A percentile compares a stretch with the other conserved stretches of the same genome.
These are phyloP conservation scores for Picochlorum costavermella DNA, from an alignment of 139 green algal genomes.

Conservation along the genomic window DNA sequence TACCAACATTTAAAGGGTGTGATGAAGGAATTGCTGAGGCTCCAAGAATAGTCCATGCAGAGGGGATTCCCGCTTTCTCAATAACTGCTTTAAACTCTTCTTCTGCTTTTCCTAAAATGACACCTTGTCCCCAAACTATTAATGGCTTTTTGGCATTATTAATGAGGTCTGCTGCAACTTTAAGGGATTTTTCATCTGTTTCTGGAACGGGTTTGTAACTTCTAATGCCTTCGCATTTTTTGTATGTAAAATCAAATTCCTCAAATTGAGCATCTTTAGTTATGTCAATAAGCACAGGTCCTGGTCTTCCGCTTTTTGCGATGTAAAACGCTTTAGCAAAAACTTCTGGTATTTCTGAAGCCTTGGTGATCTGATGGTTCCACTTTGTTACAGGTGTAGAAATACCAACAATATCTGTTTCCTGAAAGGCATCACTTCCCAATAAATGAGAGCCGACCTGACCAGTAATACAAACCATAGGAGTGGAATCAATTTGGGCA, in stretches of 20 bases:
- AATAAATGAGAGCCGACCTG: conserved; percentile 84
- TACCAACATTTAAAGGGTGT: conserved; percentile 66
- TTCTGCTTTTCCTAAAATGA: conserved; percentile 63
- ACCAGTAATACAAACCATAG: conserved; percentile 97
- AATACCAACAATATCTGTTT: conserved; percentile 99
- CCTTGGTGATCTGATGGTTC: conserved; percentile 98
- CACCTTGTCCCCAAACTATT: conserved; percentile 85
- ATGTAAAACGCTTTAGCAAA: conserved; percentile 97
- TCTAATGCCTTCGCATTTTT: conserved; percentile 66
- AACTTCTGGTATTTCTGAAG: conserved; percentile 88
- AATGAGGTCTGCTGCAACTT: conserved; percentile 44
- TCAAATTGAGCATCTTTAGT: conserved; percentile 98
- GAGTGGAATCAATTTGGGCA: conserved; percentile 93
- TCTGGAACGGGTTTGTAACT: conserved; percentile 88
- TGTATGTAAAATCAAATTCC: conserved; percentile 84
- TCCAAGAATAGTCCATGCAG: conserved; percentile 91
- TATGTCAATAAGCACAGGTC: conserved; percentile 57
- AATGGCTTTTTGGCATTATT: conserved; percentile 49
- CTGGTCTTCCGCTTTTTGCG: conserved; percentile 79
- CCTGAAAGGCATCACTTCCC: conserved; percentile 93
- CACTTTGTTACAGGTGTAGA: conserved; percentile 99
- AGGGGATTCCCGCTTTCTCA: conserved; percentile 66
- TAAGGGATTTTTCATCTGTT: conserved; percentile 21
- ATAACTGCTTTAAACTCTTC: conserved; percentile 82
- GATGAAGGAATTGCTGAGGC: conserved; percentile 65